These are phyloP conservation scores for Fusarium subtropicale DNA, from an alignment of 2,329 filamentous ascomycete genomes.

Conservation along the genomic window DNA sequence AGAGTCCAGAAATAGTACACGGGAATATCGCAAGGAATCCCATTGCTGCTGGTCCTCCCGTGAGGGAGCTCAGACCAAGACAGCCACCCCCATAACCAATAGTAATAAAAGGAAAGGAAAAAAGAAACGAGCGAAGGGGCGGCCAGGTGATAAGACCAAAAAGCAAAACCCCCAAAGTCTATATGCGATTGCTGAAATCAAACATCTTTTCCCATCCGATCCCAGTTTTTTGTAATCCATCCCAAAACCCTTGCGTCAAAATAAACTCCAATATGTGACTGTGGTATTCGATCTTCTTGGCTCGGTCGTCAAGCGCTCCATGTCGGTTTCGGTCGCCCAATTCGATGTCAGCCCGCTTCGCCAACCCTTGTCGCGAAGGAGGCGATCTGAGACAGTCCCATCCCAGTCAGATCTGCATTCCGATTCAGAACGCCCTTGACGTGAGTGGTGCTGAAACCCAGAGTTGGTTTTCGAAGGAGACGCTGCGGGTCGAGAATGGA, in stretches of 20 bases:
- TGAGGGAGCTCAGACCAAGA: slow-evolving; percentile 36
- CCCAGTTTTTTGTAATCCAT: slow-evolving; percentile 46
- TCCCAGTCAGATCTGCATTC: slow-evolving; percentile 49
- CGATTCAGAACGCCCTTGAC: slow-evolving; percentile 41
- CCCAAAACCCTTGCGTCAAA: slow-evolving; percentile 37
- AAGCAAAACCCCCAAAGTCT: slow-evolving; percentile 44
- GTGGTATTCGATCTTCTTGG: slow-evolving; percentile 26
- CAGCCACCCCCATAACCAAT: slow-evolving; percentile 14
- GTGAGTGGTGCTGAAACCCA: slow-evolving; percentile 27
- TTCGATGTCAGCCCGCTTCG: slow-evolving; percentile 12
- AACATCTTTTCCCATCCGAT: slow-evolving; percentile 45
- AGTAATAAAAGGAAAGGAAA: slow-evolving; percentile 29
- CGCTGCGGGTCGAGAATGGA: slow-evolving; percentile 11
- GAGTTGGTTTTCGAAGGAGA: slow-evolving; percentile 22
- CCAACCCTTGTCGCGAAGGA: slow-evolving; percentile 24
- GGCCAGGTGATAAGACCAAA: slow-evolving; percentile 18
- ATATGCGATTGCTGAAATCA: slow-evolving; percentile 47
- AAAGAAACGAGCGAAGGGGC: slow-evolving; percentile 37
- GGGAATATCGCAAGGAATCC: slow-evolving; percentile 33
- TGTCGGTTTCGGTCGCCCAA: slow-evolving; percentile 17
- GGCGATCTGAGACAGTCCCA: slow-evolving; percentile 50
- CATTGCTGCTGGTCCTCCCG: slow-evolving; percentile 38
- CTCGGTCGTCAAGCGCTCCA: slow-evolving; percentile 2
- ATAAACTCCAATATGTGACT: slow-evolving; percentile 30
- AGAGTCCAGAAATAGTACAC: slow-evolving; percentile 44